Percentiles rank a stretch among this genome's conserved stretches.
These are phyloP conservation scores for Hygrophoropsis aurantiaca DNA, from an alignment of 768 basidiomycete species.

Conservation along the genomic window DNA sequence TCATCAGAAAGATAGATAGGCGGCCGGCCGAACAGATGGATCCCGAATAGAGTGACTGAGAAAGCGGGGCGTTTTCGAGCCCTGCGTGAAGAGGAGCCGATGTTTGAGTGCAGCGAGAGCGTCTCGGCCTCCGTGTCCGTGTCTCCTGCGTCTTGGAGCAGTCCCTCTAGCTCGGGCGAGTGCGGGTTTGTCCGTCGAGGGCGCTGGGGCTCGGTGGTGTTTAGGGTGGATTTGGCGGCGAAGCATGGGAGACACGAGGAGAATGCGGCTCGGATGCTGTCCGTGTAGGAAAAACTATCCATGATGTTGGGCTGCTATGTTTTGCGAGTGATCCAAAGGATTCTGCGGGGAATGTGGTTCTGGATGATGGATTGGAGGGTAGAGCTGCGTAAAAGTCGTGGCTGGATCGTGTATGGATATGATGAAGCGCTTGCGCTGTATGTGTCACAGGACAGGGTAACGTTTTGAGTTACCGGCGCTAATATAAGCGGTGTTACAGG, in stretches of 20 bases:
- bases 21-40: slow-evolving; percentile 62
- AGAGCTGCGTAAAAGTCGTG: background rate
- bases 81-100: slow-evolving; percentile 37
- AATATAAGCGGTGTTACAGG: too few species aligned
- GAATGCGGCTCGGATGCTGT: slow-evolving; percentile 57
- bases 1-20: slow-evolving; percentile 62
- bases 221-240: slow-evolving; percentile 34
- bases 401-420: background rate
- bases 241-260: slow-evolving; percentile 63
- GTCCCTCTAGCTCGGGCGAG: slow-evolving; percentile 46
- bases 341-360: too few species aligned
- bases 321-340: background rate
- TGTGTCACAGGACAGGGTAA: background rate
- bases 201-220: slow-evolving; percentile 21
- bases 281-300: slow-evolving; percentile 60
- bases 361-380: background rate
- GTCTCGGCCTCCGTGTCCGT: slow-evolving; percentile 60
- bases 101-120: slow-evolving; percentile 66
- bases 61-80: slow-evolving; percentile 31
- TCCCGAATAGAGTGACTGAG: slow-evolving; percentile 64
- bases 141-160: slow-evolving; percentile 43
- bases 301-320: slow-evolving; percentile 20
- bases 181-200: slow-evolving; percentile 19
- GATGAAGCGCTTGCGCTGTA: background rate
- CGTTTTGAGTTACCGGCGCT: background rate